These are phyloP conservation scores for Alternaria postmessia DNA, from an alignment of 2,329 filamentous ascomycete species.

Conservation along the genomic window DNA sequence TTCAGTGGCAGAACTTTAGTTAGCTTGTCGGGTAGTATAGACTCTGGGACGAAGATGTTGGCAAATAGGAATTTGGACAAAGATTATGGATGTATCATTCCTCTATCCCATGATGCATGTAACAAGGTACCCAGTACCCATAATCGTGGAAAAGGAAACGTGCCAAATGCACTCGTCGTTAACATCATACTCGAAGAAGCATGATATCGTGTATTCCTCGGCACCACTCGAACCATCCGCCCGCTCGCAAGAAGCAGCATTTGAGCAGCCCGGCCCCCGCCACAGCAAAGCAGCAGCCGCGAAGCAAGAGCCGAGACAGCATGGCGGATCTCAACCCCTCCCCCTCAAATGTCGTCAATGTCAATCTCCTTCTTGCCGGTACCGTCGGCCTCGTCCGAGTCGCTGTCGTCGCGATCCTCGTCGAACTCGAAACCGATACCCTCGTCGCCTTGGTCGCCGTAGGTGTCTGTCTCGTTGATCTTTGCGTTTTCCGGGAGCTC, in stretches of 20 bases:
- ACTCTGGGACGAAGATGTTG: neutral
- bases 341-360: conserved; percentile 85
- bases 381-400: conserved; percentile 60
- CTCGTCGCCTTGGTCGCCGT: conserved; percentile 88
- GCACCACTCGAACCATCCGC: conserved; percentile 36
- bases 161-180: neutral
- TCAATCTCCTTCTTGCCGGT: conserved; percentile 83
- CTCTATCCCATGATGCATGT: conserved; percentile 11
- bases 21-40: neutral
- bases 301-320: conserved; percentile 41
- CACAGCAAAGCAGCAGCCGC: conserved; percentile 24
- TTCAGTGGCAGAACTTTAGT: conserved; percentile 32
- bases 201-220: neutral
- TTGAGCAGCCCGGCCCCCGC: conserved; percentile 45
- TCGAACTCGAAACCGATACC: conserved; percentile 98
- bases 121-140: neutral
- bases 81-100: conserved; percentile 11
- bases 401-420: conserved; percentile 76
- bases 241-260: conserved; percentile 51
- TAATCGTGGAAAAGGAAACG: neutral
- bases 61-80: neutral
- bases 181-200: neutral
- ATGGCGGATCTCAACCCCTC: conserved; percentile 44
- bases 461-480: conserved; percentile 99
- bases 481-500: conserved; percentile 97